Base-by-base conservation (phyloP, 768 basidiomycete species). In the Fistulinella prunicolor region DNA sequence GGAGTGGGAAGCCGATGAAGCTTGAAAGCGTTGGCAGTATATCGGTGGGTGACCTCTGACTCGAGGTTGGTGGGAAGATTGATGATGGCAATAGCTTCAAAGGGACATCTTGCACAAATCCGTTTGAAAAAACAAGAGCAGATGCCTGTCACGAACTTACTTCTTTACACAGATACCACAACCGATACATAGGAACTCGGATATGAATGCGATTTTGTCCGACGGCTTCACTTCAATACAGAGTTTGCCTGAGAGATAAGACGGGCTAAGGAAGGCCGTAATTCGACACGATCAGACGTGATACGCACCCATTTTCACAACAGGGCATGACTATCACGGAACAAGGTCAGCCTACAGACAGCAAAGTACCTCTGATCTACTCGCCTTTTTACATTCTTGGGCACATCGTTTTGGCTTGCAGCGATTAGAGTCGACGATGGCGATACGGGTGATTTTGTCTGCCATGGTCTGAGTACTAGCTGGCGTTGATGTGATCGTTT, bases 161-260 rank as follows among this genome's bases (percentile, higher is more conserved):
- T 97, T 99, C 74, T 98, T 97, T 28, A 97, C 94, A 67, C 96
- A 99, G 63, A 99, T 98, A 89, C 96, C 96, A 70, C 96, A 99
- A 60, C 96, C 96, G 52, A 99, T 99, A 67, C 96, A 99, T 46
- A 99, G 77, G 67, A 95, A 94, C 68, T 99, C 96, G 22, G 96
- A 98, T 72, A 99, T 89, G 79, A 94, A 97, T 2, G 96, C 88
- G 70, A 98, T 96, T 77, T 97, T 97, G 73, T 96, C 94, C 8
- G 84, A 81, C 13, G 95, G 67, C 68, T 93, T 94, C 56, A 99
- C 96, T 72, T 98, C 96, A 58, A 98, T 98, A 76, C 96, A 99
- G 20, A 99, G 77, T 71, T 96, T 97, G 16, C 96, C 92, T 94
- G 57, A 5, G 19, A 37, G 22, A 17, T 6, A n/a, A 3, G 3